These are phyloP conservation scores for Ustilago curta DNA, from an alignment of 1,284 basidiomycete species.

Conservation along the genomic window DNA sequence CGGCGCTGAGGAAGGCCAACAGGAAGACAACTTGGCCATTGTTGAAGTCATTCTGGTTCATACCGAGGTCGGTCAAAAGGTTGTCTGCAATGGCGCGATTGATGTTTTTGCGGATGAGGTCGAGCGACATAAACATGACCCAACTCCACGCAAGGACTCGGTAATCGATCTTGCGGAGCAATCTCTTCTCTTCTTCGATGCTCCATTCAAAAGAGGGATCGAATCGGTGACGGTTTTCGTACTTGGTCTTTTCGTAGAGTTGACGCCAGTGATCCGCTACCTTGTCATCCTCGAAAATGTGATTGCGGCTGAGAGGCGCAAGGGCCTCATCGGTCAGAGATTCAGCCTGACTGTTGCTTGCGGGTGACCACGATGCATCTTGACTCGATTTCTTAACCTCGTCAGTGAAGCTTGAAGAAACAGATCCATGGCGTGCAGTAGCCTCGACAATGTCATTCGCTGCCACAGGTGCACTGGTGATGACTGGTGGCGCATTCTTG, in stretches of 20 bases:
- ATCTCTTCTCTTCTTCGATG: constrained; percentile 16
- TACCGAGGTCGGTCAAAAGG: constrained; percentile 50
- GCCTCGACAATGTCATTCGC: constrained; percentile 14
- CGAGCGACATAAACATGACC: constrained; percentile 47
- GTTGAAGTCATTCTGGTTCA: constrained; percentile 61
- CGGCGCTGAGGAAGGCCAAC: constrained; percentile 49
- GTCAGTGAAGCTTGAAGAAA: constrained; percentile 14
- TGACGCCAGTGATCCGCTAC: constrained; percentile 41
- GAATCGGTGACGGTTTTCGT: constrained; percentile 45
- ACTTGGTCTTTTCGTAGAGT: constrained; percentile 37
- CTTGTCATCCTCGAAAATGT: constrained; percentile 43
- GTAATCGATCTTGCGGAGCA: constrained; percentile 29
- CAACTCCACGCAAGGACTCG: constrained; percentile 33
- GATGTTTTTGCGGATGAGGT: constrained; percentile 54
- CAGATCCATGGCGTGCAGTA: constrained; percentile 20
- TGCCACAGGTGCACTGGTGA: constrained; percentile 18
- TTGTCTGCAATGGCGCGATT: constrained; percentile 47
- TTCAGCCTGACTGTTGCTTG: constrained; percentile 13
- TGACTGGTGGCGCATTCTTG: constrained; percentile 27
- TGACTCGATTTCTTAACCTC: constrained; percentile 20
- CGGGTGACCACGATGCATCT: constrained; percentile 12
- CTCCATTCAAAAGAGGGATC: constrained; percentile 45
- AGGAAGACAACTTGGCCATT: constrained; percentile 51
- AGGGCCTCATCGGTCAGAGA: constrained; percentile 16
- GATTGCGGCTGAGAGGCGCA: constrained; percentile 28